Conservation (phyloP, 495 filamentous ascomycete species). For the Hyaloscypha bicolor region DNA sequence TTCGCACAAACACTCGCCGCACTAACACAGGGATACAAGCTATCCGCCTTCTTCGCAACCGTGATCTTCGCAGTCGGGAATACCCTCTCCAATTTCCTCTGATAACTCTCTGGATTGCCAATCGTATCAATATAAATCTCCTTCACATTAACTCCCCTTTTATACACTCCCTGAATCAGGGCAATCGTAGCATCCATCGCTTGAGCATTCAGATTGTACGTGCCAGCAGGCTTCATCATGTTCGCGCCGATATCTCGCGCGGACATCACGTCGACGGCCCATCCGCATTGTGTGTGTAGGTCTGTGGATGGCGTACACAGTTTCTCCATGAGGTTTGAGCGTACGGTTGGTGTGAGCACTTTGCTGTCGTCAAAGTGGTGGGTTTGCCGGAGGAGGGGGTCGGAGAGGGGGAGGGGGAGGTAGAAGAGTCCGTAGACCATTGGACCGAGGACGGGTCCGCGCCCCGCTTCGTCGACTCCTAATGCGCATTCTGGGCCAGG, state of each 20-base stretch:
- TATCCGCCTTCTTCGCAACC: conserved; percentile 95
- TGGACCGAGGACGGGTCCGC: conserved; percentile 91
- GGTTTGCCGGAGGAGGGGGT: conserved; percentile 68
- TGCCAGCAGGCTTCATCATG: conserved; percentile 69
- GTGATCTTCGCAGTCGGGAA: conserved; percentile 83
- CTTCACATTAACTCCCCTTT: conserved; percentile 71
- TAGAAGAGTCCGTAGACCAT: conserved; percentile 97
- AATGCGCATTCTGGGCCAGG: conserved; percentile 62
- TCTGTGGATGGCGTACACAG: conserved; percentile 69
- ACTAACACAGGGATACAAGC: conserved; percentile 88
- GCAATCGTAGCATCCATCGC: conserved; percentile 94
- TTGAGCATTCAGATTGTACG: conserved; percentile 96
- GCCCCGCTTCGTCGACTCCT: conserved; percentile 93
- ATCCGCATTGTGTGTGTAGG: conserved; percentile 73
- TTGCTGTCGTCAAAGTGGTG: conserved; percentile 94
- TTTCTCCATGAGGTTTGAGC: conserved; percentile 72
- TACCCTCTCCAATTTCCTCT: conserved; percentile 76
- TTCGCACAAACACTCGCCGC: conserved; percentile 95
- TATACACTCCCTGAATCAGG: conserved; percentile 76
- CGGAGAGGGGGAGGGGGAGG: conserved; percentile 68
- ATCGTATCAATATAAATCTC: conserved; percentile 98
- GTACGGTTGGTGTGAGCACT: conserved; percentile 72
- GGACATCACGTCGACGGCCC: conserved; percentile 79
- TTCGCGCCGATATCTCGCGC: conserved; percentile 80
- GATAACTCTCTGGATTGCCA: conserved; percentile 79